Evolutionary conservation across 148 eudicot genomes (phyloP), one percentile per base, ranked within the genome.

Genomic region (Cornus florida): DNA sequence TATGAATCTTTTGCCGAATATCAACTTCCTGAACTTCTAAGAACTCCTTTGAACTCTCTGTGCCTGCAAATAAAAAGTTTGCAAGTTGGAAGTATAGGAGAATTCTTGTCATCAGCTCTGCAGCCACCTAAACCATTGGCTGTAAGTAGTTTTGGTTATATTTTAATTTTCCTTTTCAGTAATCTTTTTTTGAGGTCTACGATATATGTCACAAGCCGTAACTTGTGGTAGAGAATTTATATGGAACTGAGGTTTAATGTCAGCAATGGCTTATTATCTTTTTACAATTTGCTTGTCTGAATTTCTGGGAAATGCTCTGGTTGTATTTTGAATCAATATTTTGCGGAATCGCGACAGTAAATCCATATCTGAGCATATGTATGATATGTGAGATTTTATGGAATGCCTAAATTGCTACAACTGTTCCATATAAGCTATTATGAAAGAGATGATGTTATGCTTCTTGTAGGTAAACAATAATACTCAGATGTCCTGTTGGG

Each of bases 61-160:
- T 93, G 98, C 85, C 81, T 95, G 90, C 98, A 95, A 88, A 95
- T 95, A 71, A 95, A 95, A 83, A 93, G 97, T 85, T 86, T 95
- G 87, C 95, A 93, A 83, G 94, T 95, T 69, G 88, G 90, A 48
- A 91, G 97, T 75, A 92, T 95, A 79, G 93, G 93, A 72, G 97
- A 91, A 48, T 95, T 95, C 81, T 83, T 95, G 71, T 95, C 98
- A 33, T 78, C 96, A 68, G 97, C 98, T 72, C 82, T 95, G 81
- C 98, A 95, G 86, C 95, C 98, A 75, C 98, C 98, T 72, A 91
- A 87, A 83, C 83, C 91, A 64, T 83, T 93, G 82, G 86, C 98
- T 77, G 98, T 90, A 87, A 85, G 91, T 35, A 79, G 33, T 20
- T 32, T 56, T 53, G 19, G 10, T 17, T 43, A 43, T 43, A 43